Evolutionary conservation across 2,329 filamentous ascomycete species (phyloP).

Genomic region (Diaporthe longicolla): DNA sequence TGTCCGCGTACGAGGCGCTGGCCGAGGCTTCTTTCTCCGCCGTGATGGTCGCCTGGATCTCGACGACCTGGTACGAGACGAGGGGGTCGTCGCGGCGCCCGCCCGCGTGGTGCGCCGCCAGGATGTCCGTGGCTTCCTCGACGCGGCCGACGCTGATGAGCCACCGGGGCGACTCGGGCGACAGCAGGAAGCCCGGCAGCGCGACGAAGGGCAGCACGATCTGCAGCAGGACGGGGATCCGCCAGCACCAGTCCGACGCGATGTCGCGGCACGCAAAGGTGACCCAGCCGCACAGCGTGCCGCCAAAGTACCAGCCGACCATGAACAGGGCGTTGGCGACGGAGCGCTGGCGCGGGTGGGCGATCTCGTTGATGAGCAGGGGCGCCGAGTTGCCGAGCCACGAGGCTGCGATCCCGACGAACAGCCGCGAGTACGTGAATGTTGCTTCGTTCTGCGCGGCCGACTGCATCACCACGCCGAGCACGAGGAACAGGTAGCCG

Average conservation of each 20-base stretch:
- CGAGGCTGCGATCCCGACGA: conserved; percentile 54
- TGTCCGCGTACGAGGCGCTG: conserved; percentile 39
- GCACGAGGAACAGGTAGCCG: conserved; percentile 51
- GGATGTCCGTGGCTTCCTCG: conserved; percentile 43
- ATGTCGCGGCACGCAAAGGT: conserved; percentile 44
- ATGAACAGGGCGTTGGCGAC: conserved; percentile 52
- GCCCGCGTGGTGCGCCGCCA: conserved; percentile 48
- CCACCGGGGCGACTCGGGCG: conserved; percentile 44
- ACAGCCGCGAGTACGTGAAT: conserved; percentile 54
- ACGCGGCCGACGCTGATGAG: conserved; percentile 37
- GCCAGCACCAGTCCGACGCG: conserved; percentile 35
- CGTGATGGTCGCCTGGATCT: conserved; percentile 46
- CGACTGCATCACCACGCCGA: conserved; percentile 50
- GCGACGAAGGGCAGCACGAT: conserved; percentile 37
- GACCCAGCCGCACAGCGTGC: conserved; percentile 48
- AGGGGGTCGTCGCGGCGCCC: conserved; percentile 44
- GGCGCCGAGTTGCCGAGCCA: conserved; percentile 52
- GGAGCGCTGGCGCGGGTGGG: conserved; percentile 57
- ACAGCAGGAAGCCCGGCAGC: conserved; percentile 44
- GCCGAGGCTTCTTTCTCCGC: conserved; percentile 42
- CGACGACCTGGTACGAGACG: conserved; percentile 45
- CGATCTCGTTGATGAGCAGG: conserved; percentile 60
- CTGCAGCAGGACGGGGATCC: conserved; percentile 45
- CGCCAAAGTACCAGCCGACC: conserved; percentile 51
- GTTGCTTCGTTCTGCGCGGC: conserved; percentile 46